These are phyloP conservation scores for Botrytis tulipae DNA, from an alignment of 2,329 filamentous ascomycete species.

Conservation along the genomic window DNA sequence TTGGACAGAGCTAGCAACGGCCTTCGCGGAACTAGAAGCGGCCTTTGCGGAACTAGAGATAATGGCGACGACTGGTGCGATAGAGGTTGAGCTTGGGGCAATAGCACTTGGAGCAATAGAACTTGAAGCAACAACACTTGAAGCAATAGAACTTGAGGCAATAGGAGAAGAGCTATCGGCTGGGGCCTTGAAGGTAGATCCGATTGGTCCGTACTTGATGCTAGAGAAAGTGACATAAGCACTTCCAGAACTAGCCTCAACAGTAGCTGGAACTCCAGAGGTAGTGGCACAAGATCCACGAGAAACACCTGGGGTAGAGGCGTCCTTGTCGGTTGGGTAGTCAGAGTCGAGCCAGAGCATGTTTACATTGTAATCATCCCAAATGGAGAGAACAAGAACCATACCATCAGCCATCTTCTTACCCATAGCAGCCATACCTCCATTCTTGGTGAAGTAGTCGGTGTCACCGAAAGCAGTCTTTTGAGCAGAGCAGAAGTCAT, in stretches of 20 bases:
- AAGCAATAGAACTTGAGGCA: no score
- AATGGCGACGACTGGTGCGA: no score
- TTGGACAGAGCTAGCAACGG: no score
- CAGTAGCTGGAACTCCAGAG: slow-evolving; percentile 50
- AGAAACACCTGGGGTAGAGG: slow-evolving; percentile 24
- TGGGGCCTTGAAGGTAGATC: slow-evolving; percentile 44
- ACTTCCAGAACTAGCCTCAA: slow-evolving; percentile 47
- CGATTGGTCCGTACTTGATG: slow-evolving; percentile 60
- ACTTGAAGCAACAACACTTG: no score
- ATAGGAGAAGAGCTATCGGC: not conserved
- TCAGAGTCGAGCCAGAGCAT: slow-evolving; percentile 66
- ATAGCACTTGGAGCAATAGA: no score
- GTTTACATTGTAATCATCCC: slow-evolving; percentile 55
- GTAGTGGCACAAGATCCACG: slow-evolving; percentile 54
- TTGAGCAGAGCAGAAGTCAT: slow-evolving; percentile 33
- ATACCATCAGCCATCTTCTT: slow-evolving; percentile 52
- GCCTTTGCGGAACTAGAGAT: no score
- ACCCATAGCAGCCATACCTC: slow-evolving; percentile 55
- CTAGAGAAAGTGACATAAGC: slow-evolving; percentile 56
- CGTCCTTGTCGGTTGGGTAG: not conserved
- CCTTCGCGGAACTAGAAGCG: no score
- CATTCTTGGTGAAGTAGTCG: slow-evolving; percentile 51
- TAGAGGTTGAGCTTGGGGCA: no score
- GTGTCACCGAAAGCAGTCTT: slow-evolving; percentile 55
- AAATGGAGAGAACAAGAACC: slow-evolving; percentile 62